phyloP scores from a whole-genome alignment of 176 grass and related monocot species.

The Urochloa ruziziensis region DNA sequence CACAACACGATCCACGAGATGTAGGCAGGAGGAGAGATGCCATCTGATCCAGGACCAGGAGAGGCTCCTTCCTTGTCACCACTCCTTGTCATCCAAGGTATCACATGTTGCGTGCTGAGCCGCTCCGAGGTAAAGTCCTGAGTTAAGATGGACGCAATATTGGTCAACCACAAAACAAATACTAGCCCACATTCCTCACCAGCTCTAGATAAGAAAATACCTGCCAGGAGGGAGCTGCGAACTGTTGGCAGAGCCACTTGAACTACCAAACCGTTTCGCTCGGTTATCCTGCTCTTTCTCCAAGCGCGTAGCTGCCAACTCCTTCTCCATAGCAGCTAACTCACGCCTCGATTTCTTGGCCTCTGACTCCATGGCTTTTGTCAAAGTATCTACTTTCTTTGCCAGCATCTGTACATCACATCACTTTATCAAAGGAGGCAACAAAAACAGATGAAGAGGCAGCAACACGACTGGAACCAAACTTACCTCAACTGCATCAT shows the following conservation, averaged over 20 bases:
- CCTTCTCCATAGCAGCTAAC: conserved; percentile 85
- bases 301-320: conserved; percentile 62
- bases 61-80: conserved; percentile 5
- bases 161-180: not conserved
- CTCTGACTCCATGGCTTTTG: conserved; percentile 92
- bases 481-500: conserved; percentile 90
- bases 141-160: not conserved
- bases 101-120: conserved; percentile 58
- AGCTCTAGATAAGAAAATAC: not conserved
- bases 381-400: conserved; percentile 95
- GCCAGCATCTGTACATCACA: conserved; percentile 68
- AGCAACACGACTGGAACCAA: too few relatives aligned
- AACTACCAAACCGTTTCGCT: conserved; percentile 55
- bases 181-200: not conserved
- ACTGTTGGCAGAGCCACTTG: conserved; percentile 49
- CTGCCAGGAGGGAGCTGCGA: conserved; percentile 64
- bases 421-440: conserved; percentile 1
- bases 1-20: conserved; percentile 30
- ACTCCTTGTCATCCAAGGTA: not conserved
- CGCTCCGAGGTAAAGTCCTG: conserved; percentile 50
- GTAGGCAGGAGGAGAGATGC: conserved; percentile 17
- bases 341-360: conserved; percentile 93
- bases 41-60: not conserved
- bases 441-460: not conserved
- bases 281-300: conserved; percentile 86